These are phyloP conservation scores for Chrysopogon serrulatus DNA, from an alignment of 176 grass and related monocot genomes.

Conservation along the genomic window DNA sequence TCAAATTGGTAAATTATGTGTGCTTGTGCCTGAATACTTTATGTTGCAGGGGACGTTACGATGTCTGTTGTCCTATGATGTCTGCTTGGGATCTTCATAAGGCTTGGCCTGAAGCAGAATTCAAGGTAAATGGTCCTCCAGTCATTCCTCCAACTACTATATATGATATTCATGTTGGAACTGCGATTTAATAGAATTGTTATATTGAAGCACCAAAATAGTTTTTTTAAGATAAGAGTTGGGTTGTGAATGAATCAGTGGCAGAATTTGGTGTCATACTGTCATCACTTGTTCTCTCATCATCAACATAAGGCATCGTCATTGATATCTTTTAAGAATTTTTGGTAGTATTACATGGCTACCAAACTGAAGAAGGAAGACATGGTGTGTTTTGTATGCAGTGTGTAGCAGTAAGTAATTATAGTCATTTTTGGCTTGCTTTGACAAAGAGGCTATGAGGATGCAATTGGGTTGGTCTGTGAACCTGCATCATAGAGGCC, in stretches of 20 bases:
- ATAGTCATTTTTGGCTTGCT: neutral
- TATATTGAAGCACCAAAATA: neutral
- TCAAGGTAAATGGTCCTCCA: constrained; percentile 47
- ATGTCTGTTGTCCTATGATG: constrained; percentile 97
- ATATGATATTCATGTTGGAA: neutral
- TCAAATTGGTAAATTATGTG: neutral
- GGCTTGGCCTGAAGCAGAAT: constrained; percentile 94
- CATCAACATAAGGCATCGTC: neutral
- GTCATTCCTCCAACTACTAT: neutral
- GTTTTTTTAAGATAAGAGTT: neutral
- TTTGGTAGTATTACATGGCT: neutral
- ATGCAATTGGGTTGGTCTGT: neutral
- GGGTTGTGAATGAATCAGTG: neutral
- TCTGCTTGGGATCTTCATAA: constrained; percentile 99
- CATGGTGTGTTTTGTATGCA: too few species aligned
- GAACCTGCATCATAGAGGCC: neutral
- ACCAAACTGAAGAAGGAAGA: neutral
- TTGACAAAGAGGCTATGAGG: neutral
- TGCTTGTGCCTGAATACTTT: neutral
- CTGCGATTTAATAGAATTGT: neutral
- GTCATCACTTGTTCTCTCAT: neutral
- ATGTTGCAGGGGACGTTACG: constrained; percentile 81
- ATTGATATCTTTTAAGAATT: neutral
- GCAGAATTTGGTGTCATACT: neutral
- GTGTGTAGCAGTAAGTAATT: neutral